Evolutionary conservation across 208 protist species (phyloP), one percentile per base, ranked within the genome.

Genomic region (Wallacemonas sp.): DNA sequence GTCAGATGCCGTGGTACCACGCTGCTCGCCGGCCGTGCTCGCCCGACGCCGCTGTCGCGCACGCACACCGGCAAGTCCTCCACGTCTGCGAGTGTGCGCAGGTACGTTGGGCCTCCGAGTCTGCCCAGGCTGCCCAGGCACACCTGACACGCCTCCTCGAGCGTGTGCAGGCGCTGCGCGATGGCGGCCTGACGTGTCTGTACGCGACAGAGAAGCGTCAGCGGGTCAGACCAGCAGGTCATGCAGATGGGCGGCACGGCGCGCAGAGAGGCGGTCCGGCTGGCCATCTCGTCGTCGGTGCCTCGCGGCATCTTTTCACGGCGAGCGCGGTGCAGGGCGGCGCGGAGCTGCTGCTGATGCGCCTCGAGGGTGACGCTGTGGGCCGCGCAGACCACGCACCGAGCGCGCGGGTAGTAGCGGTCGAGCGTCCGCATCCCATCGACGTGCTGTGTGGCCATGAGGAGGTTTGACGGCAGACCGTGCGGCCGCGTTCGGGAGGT

Each of bases 211-310:
- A 69, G 23, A 14, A 84, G 61, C 5, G 33, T 28, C 25, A 33
- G 38, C 0, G 82, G 82, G 36, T 81, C 72, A n/a, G 64, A 22
- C 76, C 72, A 79, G 70, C 82, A 88, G 12, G 42, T 63, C 14
- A 52, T 70, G 57, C 82, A 88, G 20, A 84, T 74, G 10, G 82
- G 78, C 2, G 82, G 82, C 33, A 74, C 28, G 22, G 67, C 59
- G 33, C 33, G 42, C 14, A 28, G 48, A 25, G 20, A 18, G 11
- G 0, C n/a, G n/a, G n/a, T n/a, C n/a, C n/a, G n/a, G n/a, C n/a
- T n/a, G n/a, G n/a, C n/a, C n/a, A n/a, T n/a, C n/a, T n/a, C n/a
- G n/a, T n/a, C n/a, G n/a, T n/a, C n/a, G n/a, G n/a, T n/a, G n/a
- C n/a, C n/a, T n/a, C n/a, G n/a, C n/a, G n/a, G n/a, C n/a, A n/a